Percentiles rank a stretch among this genome's conserved stretches.
Evolutionary conservation across 148 eudicot species (phyloP).

Genomic region (Rhododendron ovatum): DNA sequence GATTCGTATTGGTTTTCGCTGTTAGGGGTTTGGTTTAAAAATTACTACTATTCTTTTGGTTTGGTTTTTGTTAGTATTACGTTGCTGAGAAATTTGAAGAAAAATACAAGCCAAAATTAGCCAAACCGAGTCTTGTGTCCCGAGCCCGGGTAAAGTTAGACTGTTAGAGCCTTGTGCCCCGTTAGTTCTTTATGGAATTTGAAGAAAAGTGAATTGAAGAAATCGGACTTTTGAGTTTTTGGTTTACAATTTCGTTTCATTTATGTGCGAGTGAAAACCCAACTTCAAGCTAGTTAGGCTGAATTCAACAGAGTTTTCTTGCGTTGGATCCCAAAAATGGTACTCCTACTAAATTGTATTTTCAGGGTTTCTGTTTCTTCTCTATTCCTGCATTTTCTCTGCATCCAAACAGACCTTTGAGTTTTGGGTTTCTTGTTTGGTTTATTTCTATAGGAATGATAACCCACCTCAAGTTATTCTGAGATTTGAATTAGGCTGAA

Average conservation of each 20-base stretch:
- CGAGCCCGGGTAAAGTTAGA: no score
- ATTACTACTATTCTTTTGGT: not conserved
- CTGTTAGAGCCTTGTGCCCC: no score
- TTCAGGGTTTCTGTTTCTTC: not conserved
- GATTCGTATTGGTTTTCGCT: not conserved
- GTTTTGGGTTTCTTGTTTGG: not conserved
- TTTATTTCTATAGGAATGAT: not conserved
- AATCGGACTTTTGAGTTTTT: not conserved
- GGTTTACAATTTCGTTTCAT: not conserved
- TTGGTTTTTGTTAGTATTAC: not conserved
- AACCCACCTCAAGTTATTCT: not conserved
- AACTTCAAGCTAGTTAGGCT: not conserved
- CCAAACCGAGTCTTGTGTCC: no score
- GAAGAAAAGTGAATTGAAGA: not conserved
- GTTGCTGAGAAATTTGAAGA: not conserved
- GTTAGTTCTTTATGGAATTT: no score
- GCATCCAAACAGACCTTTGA: not conserved
- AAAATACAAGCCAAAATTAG: no score
- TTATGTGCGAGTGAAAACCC: not conserved
- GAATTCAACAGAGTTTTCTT: constrained; percentile 7
- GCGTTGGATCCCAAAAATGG: not conserved
- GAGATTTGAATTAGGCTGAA: not conserved
- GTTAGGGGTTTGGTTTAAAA: not conserved
- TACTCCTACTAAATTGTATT: not conserved
- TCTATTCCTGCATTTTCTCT: not conserved